phyloP scores from a whole-genome alignment of 2,329 filamentous ascomycete species.

The Monilinia vaccinii-corymbosi region DNA sequence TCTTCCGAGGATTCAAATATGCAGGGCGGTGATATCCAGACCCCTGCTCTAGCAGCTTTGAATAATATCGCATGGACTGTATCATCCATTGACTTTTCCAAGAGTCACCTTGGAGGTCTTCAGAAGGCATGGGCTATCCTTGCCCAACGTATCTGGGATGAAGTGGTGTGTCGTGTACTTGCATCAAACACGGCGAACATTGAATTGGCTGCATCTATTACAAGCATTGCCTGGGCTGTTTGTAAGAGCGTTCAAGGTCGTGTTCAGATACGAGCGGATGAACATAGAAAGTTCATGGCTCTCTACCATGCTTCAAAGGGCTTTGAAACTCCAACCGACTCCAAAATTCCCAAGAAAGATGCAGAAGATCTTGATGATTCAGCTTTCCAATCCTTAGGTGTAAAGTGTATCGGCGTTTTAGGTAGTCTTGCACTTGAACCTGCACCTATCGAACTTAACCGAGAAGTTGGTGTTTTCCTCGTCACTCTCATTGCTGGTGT shows the following conservation, averaged over 20 bases:
- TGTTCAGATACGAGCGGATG: slow-evolving; percentile 40
- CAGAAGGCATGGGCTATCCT: slow-evolving; percentile 44
- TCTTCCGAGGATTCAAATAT: slow-evolving; percentile 1
- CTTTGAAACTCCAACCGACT: slow-evolving; percentile 23
- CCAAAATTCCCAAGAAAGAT: slow-evolving; percentile 14
- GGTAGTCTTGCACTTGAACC: slow-evolving; percentile 52
- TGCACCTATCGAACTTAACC: slow-evolving; percentile 45
- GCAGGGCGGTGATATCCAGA: slow-evolving; percentile 38
- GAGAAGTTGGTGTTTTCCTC: slow-evolving; percentile 55
- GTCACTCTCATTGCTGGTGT: slow-evolving; percentile 43
- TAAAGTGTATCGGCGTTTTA: slow-evolving; percentile 59
- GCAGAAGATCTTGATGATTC: slow-evolving; percentile 32
- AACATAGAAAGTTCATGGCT: slow-evolving; percentile 55
- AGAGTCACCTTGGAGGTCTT: slow-evolving; percentile 41
- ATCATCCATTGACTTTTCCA: slow-evolving; percentile 50
- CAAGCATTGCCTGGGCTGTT: slow-evolving; percentile 57
- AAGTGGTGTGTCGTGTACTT: slow-evolving; percentile 47
- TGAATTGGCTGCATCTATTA: slow-evolving; percentile 51
- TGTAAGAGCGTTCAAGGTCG: slow-evolving; percentile 44
- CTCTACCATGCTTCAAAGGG: slow-evolving; percentile 51
- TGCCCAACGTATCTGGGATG: slow-evolving; percentile 48
- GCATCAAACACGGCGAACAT: slow-evolving; percentile 52
- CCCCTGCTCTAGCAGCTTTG: slow-evolving; percentile 48
- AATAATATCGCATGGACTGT: slow-evolving; percentile 62
- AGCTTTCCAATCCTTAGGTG: slow-evolving; percentile 50